Base-by-base conservation (phyloP, 192 early-diverging fungal species). In the Cladochytrium replicatum region DNA sequence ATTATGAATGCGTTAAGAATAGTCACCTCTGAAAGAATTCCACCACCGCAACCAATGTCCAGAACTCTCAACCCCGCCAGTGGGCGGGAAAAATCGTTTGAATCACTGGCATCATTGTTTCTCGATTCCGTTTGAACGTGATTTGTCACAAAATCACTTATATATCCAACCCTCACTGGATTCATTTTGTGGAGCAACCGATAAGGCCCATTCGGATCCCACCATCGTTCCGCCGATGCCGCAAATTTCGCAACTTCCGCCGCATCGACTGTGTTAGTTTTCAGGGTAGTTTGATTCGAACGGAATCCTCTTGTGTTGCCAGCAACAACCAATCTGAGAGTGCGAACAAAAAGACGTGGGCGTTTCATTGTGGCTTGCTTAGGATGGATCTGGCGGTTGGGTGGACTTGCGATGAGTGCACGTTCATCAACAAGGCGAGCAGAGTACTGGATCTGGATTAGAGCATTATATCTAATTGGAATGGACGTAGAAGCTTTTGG, bases 1-100 rank as follows among this genome's bases (percentile, higher is more conserved):
- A n/a, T n/a, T n/a, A n/a, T n/a, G n/a, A n/a, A n/a, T n/a, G n/a
- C n/a, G n/a, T n/a, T n/a, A n/a, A n/a, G n/a, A n/a, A n/a, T n/a
- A n/a, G n/a, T 19, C 65, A 82, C 76, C 79, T 98, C 89, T 0
- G 84, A 72, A 28, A 95, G 71, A 26, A 98, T 54, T 3, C 94
- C 94, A 26, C 92, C 94, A 22, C 94, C 94, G 62, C 94, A 91
- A 1, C 94, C 94, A 7, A 98, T 81, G 66, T 98, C 94, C 6
- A 94, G 60, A 29, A 89, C 76, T 5, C 60, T 34, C 34, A 81
- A 37, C 0, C 81, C 80, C 17, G 41, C 5, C 54, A 43, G 7
- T n/a, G 4, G 11, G 6, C n/a, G 9, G 26, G 9, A 17, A 19
- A 22, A 13, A 1, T 17, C 40, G 13, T 15, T 22, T 6, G 13